These are phyloP conservation scores for Coemansia pectinata DNA, from an alignment of 192 early-diverging fungal genomes.

Conservation along the genomic window DNA sequence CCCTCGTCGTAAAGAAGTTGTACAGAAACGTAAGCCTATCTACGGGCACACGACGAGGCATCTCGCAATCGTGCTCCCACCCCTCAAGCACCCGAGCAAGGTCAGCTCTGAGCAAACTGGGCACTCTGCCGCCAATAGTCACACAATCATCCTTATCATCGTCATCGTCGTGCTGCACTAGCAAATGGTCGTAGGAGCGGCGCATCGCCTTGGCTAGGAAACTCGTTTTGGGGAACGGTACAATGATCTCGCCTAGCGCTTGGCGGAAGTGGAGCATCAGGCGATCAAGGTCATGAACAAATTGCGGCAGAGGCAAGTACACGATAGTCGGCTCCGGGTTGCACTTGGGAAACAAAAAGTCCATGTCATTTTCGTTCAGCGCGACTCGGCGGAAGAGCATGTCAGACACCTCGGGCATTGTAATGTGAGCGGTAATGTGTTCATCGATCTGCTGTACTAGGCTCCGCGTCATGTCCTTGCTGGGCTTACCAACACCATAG, in stretches of 20 bases:
- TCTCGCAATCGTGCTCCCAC: constrained; percentile 47
- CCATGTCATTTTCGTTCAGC: constrained; percentile 47
- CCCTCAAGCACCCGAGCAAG: constrained; percentile 37
- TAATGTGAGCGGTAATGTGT: constrained; percentile 39
- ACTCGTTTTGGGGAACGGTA: constrained; percentile 36
- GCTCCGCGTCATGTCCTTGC: constrained; percentile 40
- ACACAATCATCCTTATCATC: constrained; percentile 4
- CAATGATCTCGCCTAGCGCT: constrained; percentile 40
- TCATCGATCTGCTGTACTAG: constrained; percentile 50
- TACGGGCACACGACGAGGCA: constrained; percentile 32
- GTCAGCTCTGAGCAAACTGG: constrained; percentile 26
- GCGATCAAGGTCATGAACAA: constrained; percentile 46
- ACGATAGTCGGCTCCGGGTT: constrained; percentile 49
- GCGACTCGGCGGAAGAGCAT: constrained; percentile 41
- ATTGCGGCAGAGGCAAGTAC: constrained; percentile 50
- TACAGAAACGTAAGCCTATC: constrained; percentile 45
- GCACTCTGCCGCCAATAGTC: constrained; percentile 30
- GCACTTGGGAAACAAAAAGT: constrained; percentile 51
- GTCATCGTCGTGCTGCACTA: constrained; percentile 9
- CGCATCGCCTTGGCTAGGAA: constrained; percentile 36
- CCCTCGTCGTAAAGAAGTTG: constrained; percentile 35
- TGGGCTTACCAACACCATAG: constrained; percentile 44
- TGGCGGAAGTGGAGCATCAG: constrained; percentile 44
- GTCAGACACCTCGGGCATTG: constrained; percentile 51
- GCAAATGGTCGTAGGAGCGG: constrained; percentile 41